These are phyloP conservation scores for Ophiostoma piceae DNA, from an alignment of 2,329 filamentous ascomycete species.

Conservation along the genomic window DNA sequence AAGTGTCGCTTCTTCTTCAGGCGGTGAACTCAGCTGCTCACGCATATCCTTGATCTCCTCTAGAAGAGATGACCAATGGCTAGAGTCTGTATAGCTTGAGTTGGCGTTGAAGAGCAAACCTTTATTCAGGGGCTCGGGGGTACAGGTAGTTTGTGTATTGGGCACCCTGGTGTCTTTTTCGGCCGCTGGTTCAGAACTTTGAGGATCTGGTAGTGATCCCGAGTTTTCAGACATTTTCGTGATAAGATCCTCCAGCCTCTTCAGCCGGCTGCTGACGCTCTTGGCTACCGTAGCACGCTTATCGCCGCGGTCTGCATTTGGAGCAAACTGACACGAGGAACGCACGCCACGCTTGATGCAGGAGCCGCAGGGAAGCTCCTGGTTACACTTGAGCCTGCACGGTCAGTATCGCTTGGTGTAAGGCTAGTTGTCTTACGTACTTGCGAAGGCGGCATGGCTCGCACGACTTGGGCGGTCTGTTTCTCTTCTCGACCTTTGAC, in stretches of 20 bases:
- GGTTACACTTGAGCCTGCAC: conserved; percentile 34
- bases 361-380: conserved; percentile 32
- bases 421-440: conserved; percentile 25
- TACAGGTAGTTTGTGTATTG: neutral
- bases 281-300: conserved; percentile 10
- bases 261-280: conserved; percentile 29
- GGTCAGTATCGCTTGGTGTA: no score
- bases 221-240: conserved; percentile 21
- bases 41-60: conserved; percentile 35
- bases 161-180: no score
- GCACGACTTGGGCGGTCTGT: conserved; percentile 35
- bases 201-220: neutral
- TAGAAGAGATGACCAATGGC: conserved; percentile 36
- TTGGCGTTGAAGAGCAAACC: conserved; percentile 22
- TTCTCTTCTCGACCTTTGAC: conserved; percentile 34
- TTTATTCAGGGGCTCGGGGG: neutral
- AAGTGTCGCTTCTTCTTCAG: neutral
- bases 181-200: no score
- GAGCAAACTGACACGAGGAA: conserved; percentile 32
- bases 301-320: conserved; percentile 31
- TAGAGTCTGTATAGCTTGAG: conserved; percentile 33
- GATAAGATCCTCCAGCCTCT: conserved; percentile 32
- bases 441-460: conserved; percentile 35
- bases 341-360: conserved; percentile 29
- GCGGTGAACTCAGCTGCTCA: conserved; percentile 30